Conservation (phyloP, 169 alveolate genomes). For the Cryptosporidium muris region DNA sequence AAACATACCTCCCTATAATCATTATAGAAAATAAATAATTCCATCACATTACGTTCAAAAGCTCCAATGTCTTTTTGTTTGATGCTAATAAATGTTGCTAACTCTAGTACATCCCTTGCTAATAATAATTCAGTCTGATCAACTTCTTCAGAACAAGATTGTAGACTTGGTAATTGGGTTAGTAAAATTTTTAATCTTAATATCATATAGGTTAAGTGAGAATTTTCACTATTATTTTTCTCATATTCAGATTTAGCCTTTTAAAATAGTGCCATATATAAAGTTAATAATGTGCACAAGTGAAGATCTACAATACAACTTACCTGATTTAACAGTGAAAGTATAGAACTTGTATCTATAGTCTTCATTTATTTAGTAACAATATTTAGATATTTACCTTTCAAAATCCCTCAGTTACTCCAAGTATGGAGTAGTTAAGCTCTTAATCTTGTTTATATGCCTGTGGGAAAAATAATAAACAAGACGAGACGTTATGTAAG, state of each 20-base stretch:
- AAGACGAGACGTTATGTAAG: constrained; percentile 5
- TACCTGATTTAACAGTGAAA: constrained; percentile 45
- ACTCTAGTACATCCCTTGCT: constrained; percentile 58
- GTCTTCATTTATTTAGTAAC: background rate
- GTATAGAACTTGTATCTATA: constrained; percentile 39
- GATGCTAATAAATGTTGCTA: constrained; percentile 17
- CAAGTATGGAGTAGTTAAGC: background rate
- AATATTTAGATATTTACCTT: background rate
- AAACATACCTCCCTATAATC: constrained; percentile 35
- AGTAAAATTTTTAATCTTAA: constrained; percentile 25
- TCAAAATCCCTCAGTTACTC: background rate
- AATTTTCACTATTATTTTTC: constrained; percentile 4
- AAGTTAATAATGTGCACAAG: background rate
- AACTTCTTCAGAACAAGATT: constrained; percentile 27
- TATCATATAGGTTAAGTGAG: constrained; percentile 2
- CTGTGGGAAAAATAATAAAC: constrained; percentile 1
- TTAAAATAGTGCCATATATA: background rate
- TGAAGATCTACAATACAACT: background rate
- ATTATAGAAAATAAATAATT: constrained; percentile 22
- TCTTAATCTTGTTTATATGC: background rate
- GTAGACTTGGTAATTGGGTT: constrained; percentile 27
- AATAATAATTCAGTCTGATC: constrained; percentile 43
- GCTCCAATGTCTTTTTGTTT: constrained; percentile 10
- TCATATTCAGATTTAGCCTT: constrained; percentile 39
- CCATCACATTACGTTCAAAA: constrained; percentile 47